phyloP scores from a whole-genome alignment of 23 red algal species.

The Gracilariopsis chorda region DNA sequence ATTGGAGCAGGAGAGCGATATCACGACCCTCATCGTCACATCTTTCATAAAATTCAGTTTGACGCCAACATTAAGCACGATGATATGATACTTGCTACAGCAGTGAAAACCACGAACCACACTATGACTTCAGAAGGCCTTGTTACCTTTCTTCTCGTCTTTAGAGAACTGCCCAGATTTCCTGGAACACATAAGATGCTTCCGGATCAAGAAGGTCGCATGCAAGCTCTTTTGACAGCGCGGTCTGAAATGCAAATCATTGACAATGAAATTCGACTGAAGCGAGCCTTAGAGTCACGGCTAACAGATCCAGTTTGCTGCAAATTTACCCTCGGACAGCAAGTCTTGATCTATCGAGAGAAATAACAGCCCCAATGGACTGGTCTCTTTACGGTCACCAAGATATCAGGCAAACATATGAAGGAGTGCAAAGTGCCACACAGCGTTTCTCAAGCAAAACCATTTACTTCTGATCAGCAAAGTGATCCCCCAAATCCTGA shows the following conservation, averaged over 20 bases:
- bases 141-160: background rate
- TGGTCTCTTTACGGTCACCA: too few relatives aligned
- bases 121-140: constrained; percentile 30
- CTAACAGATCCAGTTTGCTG: background rate
- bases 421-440: too few relatives aligned
- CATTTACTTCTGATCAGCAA: too few relatives aligned
- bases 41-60: background rate
- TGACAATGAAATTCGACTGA: background rate
- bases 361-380: background rate
- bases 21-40: background rate
- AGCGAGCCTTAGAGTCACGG: background rate
- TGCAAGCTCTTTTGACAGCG: constrained; percentile 2
- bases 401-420: too few relatives aligned
- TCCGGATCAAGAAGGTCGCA: background rate
- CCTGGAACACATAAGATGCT: background rate
- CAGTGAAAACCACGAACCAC: constrained; percentile 25
- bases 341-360: background rate
- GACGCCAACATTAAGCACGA: background rate
- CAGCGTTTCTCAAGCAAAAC: too few relatives aligned
- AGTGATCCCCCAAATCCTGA: too few relatives aligned
- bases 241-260: constrained; percentile 41
- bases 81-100: background rate
- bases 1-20: background rate
- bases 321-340: background rate
- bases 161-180: background rate